A percentile compares a stretch with the other conserved stretches of the same genome.
These are phyloP conservation scores for Triangularia verruculosa DNA, from an alignment of 2,329 filamentous ascomycete genomes.

Conservation along the genomic window DNA sequence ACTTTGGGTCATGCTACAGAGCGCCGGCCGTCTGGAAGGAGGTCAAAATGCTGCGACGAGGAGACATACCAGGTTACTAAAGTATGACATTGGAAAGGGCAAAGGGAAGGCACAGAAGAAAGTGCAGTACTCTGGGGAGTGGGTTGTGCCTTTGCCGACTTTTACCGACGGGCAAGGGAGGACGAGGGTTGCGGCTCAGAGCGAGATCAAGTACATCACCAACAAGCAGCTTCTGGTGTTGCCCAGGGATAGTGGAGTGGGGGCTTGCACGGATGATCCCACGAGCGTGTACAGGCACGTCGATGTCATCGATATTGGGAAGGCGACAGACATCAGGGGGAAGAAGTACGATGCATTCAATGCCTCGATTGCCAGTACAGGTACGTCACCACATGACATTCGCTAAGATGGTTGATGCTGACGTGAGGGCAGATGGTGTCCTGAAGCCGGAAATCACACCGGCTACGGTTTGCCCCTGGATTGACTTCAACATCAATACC, in stretches of 20 bases:
- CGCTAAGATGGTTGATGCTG: conserved; percentile 50
- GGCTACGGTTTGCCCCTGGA: conserved; percentile 56
- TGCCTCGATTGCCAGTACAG: not conserved
- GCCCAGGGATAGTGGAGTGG: conserved; percentile 59
- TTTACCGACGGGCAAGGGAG: conserved; percentile 51
- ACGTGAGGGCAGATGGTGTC: conserved; percentile 50
- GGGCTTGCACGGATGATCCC: conserved; percentile 52
- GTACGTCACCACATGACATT: conserved; percentile 16
- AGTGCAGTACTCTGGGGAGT: conserved; percentile 57
- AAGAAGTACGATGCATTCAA: conserved; percentile 35
- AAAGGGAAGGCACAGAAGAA: not conserved
- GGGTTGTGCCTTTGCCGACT: conserved; percentile 62
- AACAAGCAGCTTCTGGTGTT: conserved; percentile 65
- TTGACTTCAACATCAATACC: conserved; percentile 65
- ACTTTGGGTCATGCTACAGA: conserved; percentile 65
- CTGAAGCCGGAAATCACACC: conserved; percentile 1
- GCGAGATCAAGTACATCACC: conserved; percentile 64
- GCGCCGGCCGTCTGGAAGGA: conserved; percentile 53
- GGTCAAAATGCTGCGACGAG: conserved; percentile 38
- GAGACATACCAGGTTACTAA: conserved; percentile 58
- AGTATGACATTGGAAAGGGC: conserved; percentile 55
- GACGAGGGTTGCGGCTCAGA: conserved; percentile 60
- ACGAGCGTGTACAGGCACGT: conserved; percentile 63
- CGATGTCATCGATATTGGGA: conserved; percentile 64
- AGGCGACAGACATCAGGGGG: conserved; percentile 59